Evolutionary conservation across 2,329 filamentous ascomycete species (phyloP).

Genomic region (Stemphylium lycopersici): DNA sequence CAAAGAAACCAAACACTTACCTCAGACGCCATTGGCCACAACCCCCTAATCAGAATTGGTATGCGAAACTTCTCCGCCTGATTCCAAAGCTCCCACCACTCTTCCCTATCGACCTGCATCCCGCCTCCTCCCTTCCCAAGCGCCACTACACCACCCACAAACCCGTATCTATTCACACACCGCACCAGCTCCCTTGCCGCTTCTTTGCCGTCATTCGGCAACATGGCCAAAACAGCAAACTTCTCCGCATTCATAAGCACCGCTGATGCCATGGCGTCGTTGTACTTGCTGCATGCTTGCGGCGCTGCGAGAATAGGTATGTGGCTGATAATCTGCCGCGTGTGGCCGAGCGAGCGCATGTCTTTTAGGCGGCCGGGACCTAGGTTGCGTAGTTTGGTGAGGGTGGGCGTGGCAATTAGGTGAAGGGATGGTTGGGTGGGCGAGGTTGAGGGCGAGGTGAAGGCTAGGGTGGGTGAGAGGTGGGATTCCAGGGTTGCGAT

Average conservation of each 20-base stretch:
- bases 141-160: conserved; percentile 58
- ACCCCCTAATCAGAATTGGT: conserved; percentile 37
- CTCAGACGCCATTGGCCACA: conserved; percentile 27
- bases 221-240: conserved; percentile 52
- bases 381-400: conserved; percentile 33
- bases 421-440: conserved; percentile 21
- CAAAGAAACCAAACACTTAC: conserved; percentile 2
- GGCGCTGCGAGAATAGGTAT: conserved; percentile 25
- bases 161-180: conserved; percentile 53
- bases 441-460: conserved; percentile 10
- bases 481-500: conserved; percentile 39
- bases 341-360: conserved; percentile 28
- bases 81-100: conserved; percentile 53
- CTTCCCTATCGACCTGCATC: conserved; percentile 50
- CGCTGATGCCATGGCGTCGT: conserved; percentile 31
- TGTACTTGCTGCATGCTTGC: conserved; percentile 28
- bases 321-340: conserved; percentile 36
- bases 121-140: conserved; percentile 43
- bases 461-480: conserved; percentile 21
- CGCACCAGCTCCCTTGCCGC: conserved; percentile 48
- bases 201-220: conserved; percentile 46
- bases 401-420: conserved; percentile 21
- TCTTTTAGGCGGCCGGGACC: conserved; percentile 31
- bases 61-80: conserved; percentile 50
- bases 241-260: conserved; percentile 40